Base-by-base conservation (phyloP, 768 basidiomycete species). In the Amanita rubescens region DNA sequence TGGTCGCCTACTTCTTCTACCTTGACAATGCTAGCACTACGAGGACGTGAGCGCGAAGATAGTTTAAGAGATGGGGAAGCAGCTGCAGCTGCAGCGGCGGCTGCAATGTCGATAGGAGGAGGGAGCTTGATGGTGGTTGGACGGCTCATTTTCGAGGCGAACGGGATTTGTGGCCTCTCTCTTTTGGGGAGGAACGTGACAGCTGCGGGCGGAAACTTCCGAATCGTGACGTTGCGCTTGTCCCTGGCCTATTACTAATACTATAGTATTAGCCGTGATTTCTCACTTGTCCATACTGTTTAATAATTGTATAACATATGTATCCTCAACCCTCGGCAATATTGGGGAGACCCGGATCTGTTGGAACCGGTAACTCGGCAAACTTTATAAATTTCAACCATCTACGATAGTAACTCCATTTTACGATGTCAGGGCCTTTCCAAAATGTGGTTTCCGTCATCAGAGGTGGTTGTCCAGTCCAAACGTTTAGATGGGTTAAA, bases 1-100 rank as follows among this genome's bases (percentile, higher is more conserved):
- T 83, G 74, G 63, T 81, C 83, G 39, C 83, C 85, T 56, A 93
- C 80, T 62, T 88, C 77, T 67, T 93, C 90, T 50, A 93, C 87
- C 68, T 90, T 90, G 71, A 93, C 83, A 59, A 92, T 75, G 63
- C 87, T 90, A 53, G 75, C 76, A 49, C 85, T 85, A 44, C 88
- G 75, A n/a, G 68, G 72, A 12, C 85, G 73, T 33, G 76, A 69
- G 55, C 74, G 53, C 20, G 71, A 53, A 6, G 65, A 51, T 19
- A 63, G 58, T 25, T 66, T 65, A 45, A 60, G 62, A 24, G 64
- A 59, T 41, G 62, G 63, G 4, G 49, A 39, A 5, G 46, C 22
- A 6, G 48, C 19, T 15, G 35, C 52, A 24, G 53, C 53, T 56
- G 67, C 37, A 50, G 66, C 35, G 8, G 55, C 35, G 9, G 73